Evolutionary conservation across 2,329 filamentous ascomycete genomes (phyloP), one percentile per base, ranked within the genome.

Genomic region (Verticillium albo-atrum): DNA sequence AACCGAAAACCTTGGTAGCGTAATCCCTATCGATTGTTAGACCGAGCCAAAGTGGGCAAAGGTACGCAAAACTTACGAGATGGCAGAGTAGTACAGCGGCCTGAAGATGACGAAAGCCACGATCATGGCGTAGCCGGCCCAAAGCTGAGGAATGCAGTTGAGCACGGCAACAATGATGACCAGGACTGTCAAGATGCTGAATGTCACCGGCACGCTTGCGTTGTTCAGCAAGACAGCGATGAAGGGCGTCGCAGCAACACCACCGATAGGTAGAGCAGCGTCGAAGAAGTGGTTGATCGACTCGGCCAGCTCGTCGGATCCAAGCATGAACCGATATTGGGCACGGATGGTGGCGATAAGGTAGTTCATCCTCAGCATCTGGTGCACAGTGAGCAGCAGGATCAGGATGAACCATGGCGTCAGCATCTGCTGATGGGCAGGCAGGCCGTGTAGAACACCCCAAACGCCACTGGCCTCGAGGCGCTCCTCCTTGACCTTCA

Each of bases 1-100:
- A 92, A 3, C 89, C 90, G 65, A 92, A 92, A 2, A 92, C 88
- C 69, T 92, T 92, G n/a, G 89, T 89, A 0, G 86, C 81, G 68
- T 91, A 92, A 72, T 92, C 89, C 4, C 77, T 79, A 53, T 7
- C 15, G 4, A n/a, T 20, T 4, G 25, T 27, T 53, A 28, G 27
- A 2, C 26, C 26, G 15, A n/a, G 26, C 3, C 28, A 37, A 6
- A 5, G 0, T 14, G 27, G 15, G 10, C 15, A 20, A 9, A 23
- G 26, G 7, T 3, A 6, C 2, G 26, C 1, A 7, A 3, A 34
- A 72, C 75, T 72, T 68, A 78, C 72, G 86, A 90, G 62, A 92
- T 86, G 7, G 89, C 85, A 0, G 88, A 90, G 74, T 92, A 92
- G 72, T 91, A 92, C 0, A 92, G 77, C 0, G 89, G 89, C 0